Percentiles rank a stretch among this genome's conserved stretches.
These are phyloP conservation scores for Calonectria pauciramosa DNA, from an alignment of 2,329 filamentous ascomycete species.

Conservation along the genomic window DNA sequence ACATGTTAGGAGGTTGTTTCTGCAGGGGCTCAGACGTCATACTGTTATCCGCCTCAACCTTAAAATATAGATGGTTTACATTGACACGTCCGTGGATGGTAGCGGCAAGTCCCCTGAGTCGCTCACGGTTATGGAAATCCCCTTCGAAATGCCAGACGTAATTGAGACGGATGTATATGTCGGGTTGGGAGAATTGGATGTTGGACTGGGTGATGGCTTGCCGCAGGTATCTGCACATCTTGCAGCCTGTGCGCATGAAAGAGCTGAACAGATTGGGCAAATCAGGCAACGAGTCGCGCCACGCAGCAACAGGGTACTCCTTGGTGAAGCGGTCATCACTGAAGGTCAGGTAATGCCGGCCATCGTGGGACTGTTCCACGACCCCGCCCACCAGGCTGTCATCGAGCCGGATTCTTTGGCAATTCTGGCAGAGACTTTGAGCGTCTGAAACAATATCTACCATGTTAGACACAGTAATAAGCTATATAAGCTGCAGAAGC, in stretches of 20 bases:
- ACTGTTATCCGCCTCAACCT: background rate
- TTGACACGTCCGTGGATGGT: background rate
- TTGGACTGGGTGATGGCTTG: background rate
- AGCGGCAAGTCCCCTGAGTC: background rate
- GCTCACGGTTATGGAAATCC: background rate
- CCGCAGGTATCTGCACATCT: background rate
- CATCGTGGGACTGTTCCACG: background rate
- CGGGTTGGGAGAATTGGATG: background rate
- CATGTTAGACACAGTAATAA: background rate
- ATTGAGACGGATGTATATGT: background rate
- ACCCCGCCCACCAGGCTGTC: background rate
- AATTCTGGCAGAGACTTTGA: background rate
- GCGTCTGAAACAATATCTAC: background rate
- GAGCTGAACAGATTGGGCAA: background rate
- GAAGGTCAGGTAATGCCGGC: background rate
- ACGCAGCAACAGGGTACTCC: background rate
- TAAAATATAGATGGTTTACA: background rate
- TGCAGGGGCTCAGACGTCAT: no score
- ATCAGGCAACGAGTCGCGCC: background rate
- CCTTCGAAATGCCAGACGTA: background rate
- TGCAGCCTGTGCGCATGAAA: background rate
- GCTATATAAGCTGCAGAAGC: background rate
- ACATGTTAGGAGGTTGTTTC: background rate
- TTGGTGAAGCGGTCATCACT: background rate
- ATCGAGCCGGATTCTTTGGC: background rate